Base-by-base conservation (phyloP, 495 filamentous ascomycete species). In the Hypoxylon lienhwacheense region DNA sequence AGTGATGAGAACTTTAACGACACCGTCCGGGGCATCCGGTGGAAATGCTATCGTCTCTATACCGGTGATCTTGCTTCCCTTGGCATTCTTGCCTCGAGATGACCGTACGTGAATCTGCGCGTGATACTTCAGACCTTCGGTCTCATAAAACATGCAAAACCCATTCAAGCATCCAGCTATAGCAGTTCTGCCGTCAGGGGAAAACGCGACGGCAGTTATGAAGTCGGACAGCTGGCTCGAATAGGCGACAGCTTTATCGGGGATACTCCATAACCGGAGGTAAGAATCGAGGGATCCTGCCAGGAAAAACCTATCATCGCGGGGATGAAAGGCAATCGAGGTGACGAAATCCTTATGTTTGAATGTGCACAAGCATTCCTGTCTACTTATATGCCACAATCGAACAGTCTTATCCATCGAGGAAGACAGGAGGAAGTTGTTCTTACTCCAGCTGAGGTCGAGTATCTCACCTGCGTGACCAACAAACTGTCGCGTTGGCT, bases 391-490 rank as follows among this genome's bases (percentile, higher is more conserved):
- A 71, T 97, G 93, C 93, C 93, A 99, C 40, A 99, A 73, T 11
- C 91, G 81, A 17, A 99, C 95, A 2, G 93, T 97, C 72, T 96
- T 97, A 69, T 99, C 93, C 90, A 96, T 97, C 0, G 91, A 96
- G 0, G 91, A 96, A 20, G 92, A 96, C 21, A 99, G 80, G 42
- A 99, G 75, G 59, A 99, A 99, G 60, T 95, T 96, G 65, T 99
- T 99, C 80, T 98, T 99, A 74, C 90, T 96, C 92, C 93, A 99
- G 68, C 89, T 96, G 26, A 99, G 63, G 64, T 95, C 92, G 57
- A 99, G 72, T 4, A 99, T 83, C 65, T 91, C 91, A 5, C 86
- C 86, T 0, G 83, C 88, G 64, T 99, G 93, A 0, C 91, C 91
- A 46, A 82, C 73, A 63, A 93, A 96, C 63, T 93, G 86, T 42